Conservation (phyloP, 306 rosid species). For the Sicyos edulis region DNA sequence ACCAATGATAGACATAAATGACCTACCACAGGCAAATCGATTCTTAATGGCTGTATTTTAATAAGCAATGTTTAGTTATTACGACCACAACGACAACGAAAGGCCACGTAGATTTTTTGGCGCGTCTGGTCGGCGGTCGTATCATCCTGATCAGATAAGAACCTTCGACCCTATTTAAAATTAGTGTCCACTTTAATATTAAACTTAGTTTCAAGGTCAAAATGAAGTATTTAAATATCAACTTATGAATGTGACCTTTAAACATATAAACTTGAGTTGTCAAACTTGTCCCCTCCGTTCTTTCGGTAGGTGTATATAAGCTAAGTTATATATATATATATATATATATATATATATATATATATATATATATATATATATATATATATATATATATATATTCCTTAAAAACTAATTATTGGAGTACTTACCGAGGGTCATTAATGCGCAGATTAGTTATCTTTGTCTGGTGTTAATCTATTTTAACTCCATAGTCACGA, state of each 20-base stretch:
- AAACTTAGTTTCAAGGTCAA: background rate
- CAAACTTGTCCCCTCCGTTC: background rate
- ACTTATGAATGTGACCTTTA: background rate
- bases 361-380: no score
- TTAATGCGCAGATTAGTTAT: no score
- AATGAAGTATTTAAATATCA: background rate
- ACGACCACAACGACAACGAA: background rate
- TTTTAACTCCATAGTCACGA: no score
- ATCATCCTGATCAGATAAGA: background rate
- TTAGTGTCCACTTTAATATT: background rate
- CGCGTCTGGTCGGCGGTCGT: slow-evolving; percentile 2
- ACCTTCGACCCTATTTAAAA: background rate
- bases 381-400: no score
- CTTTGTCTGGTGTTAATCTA: no score
- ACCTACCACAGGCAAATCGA: background rate
- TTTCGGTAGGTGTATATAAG: background rate
- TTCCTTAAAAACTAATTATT: no score
- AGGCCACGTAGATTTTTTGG: background rate
- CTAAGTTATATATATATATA: no score
- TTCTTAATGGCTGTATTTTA: background rate
- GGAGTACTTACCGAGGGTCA: no score
- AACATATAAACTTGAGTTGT: background rate
- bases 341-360: no score
- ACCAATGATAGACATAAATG: background rate
- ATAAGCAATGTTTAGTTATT: background rate